Base-by-base conservation (phyloP, 306 rosid genomes). In the Castanea sativa region DNA sequence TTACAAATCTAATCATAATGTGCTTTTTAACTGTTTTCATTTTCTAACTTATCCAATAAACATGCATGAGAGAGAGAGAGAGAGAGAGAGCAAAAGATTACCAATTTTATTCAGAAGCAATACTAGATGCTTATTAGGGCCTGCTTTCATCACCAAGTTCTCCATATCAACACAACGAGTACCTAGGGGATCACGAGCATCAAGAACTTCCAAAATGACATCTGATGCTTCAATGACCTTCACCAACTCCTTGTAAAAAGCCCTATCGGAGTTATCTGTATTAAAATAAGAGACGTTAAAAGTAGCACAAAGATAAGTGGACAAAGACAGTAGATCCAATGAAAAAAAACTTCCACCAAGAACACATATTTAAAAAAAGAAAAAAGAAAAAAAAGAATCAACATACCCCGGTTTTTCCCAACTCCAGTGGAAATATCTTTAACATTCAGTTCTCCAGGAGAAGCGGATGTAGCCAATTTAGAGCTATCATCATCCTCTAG, bases 131-230 rank as follows among this genome's bases (percentile, higher is more conserved):
- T 96, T 96, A 55, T 90, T 78, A 64, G 93, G 97, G 64, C 96
- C 98, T 0, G 88, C 75, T 78, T 89, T 87, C 94, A 79, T 90
- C 87, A 88, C 99, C 96, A 90, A 84, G 82, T 90, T 93, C 80
- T 96, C 98, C 88, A 96, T 91, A 81, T 88, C 94, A 70, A 77
- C 23, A 76, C 98, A 96, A 0, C 98, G 96, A 5, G 98, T 91
- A 76, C 99, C 99, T 77, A 96, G 82, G 23, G 99, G 99, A 82
- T 96, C 99, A 27, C 99, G 90, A 65, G 99, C 99, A 86, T 96
- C 99, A 83, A 96, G 92, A 49, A 96, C 99, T 80, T 96, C 99
- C 81, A 96, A 76, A 87, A 96, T 87, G 30, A 96, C 99, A 88
- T 96, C 98, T 27, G 99, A 96, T 16, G 89, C 94, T 30, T 93